phyloP scores from a whole-genome alignment of 352 stramenopile genomes.

The Phytophthora kernoviae region DNA sequence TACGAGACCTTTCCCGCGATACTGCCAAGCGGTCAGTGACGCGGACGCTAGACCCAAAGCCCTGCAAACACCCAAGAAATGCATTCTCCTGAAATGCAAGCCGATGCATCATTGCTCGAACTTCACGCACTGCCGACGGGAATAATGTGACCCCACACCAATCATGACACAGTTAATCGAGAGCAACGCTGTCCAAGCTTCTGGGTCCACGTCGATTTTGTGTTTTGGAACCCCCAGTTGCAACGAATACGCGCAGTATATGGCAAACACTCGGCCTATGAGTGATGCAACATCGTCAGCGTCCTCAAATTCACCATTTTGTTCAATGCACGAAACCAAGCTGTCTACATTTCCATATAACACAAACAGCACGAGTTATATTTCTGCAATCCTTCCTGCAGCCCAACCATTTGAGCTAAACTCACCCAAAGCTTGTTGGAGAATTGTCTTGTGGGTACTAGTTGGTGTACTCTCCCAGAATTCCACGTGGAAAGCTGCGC shows the following conservation, averaged over 20 bases:
- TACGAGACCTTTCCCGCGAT: background rate
- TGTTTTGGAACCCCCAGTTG: constrained; percentile 61
- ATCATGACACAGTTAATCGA: constrained; percentile 40
- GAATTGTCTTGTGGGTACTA: constrained; percentile 55
- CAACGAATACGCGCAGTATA: constrained; percentile 70
- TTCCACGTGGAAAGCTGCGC: constrained; percentile 72
- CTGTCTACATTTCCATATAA: constrained; percentile 24
- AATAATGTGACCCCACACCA: constrained; percentile 24
- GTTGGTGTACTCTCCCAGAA: constrained; percentile 75
- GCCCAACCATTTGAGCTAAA: background rate
- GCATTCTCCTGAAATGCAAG: constrained; percentile 57
- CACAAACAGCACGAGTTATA: constrained; percentile 1
- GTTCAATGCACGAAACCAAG: constrained; percentile 46
- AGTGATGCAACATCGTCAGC: constrained; percentile 23
- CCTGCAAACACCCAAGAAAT: constrained; percentile 69
- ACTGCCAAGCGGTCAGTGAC: constrained; percentile 3
- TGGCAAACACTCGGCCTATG: constrained; percentile 54
- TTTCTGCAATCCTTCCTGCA: background rate
- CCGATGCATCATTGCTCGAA: constrained; percentile 49
- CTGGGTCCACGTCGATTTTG: constrained; percentile 66
- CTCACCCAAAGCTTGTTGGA: constrained; percentile 58
- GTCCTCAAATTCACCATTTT: constrained; percentile 27
- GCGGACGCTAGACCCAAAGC: constrained; percentile 34
- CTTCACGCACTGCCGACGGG: constrained; percentile 37
- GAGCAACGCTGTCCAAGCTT: constrained; percentile 46